These are phyloP conservation scores for Pluteus cervinus DNA, from an alignment of 768 basidiomycete genomes.

Conservation along the genomic window DNA sequence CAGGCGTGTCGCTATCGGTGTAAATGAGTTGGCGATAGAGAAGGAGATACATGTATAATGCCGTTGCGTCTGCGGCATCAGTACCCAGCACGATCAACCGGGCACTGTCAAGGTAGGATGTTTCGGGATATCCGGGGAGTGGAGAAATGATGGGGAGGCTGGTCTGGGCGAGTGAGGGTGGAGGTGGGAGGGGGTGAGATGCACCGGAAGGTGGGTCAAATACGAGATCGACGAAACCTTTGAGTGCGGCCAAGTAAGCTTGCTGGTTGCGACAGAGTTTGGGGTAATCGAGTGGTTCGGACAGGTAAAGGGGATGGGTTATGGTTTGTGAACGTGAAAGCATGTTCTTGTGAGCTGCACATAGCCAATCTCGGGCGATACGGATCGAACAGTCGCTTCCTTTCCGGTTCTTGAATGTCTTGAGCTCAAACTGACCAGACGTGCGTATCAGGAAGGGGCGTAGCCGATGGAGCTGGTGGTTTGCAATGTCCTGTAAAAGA, in stretches of 20 bases:
- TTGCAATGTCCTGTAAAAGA: conserved; percentile 78
- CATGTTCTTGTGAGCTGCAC: conserved; percentile 41
- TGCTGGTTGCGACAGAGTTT: conserved; percentile 46
- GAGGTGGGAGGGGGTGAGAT: conserved; percentile 21
- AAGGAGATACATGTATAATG: conserved; percentile 75
- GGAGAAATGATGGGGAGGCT: conserved; percentile 19
- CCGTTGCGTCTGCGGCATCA: conserved; percentile 70
- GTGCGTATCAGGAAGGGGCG: conserved; percentile 83
- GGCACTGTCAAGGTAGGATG: conserved; percentile 70
- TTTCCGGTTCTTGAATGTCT: conserved; percentile 63
- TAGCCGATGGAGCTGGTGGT: conserved; percentile 90
- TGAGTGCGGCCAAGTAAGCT: conserved; percentile 49
- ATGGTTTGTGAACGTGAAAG: conserved; percentile 32
- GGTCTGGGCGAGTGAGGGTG: conserved; percentile 22
- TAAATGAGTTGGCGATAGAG: conserved; percentile 70
- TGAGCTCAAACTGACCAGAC: conserved; percentile 74
- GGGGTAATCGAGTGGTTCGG: conserved; percentile 35
- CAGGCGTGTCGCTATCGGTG: conserved; percentile 16
- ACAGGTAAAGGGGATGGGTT: conserved; percentile 37
- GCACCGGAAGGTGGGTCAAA: conserved; percentile 42
- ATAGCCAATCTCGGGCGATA: conserved; percentile 63
- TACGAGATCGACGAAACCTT: conserved; percentile 59
- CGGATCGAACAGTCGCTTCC: conserved; percentile 38
- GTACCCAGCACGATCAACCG: conserved; percentile 60
- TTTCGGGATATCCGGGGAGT: conserved; percentile 61